Evolutionary conservation across 192 early-diverging fungal genomes (phyloP), one percentile per base, ranked within the genome.

Genomic region (Chytriomyces sp.): DNA sequence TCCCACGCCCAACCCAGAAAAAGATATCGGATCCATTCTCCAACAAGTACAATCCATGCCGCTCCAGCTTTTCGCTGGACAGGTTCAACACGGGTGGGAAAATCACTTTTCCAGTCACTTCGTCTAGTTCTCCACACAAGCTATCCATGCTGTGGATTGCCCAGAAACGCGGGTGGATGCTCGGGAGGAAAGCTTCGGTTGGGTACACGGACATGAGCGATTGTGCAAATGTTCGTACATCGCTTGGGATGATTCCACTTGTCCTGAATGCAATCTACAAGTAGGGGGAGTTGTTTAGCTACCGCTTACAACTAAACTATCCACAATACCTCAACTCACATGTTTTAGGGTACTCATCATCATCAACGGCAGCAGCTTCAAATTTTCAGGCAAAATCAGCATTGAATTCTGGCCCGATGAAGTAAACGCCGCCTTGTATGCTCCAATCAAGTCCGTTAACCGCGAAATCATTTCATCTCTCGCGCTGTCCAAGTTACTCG

Each of bases 401-500:
- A 97, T 94, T 61, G 88, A 90, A 0, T 93, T 87, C 6, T 95
- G 91, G 5, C 94, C 92, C 0, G 89, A 87, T 5, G 88, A 88
- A 4, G 92, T 92, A 60, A 95, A 92, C 61, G 90, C 85, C 9
- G 89, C 84, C 85, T 96, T 96, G 87, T 96, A 98, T 6, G 93
- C 92, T 23, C 88, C 91, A 44, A 99, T 79, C n/a, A 99, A 91
- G 76, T 99, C 97, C 35, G 90, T 83, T 0, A 91, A 77, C 82
- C 96, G 97, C 84, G 93, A 91, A 53, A 91, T 88, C 72, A 99
- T 86, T 0, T 95, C 95, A 69, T 98, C 96, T 45, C 97, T 88
- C 8, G 96, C 96, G 83, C 97, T 95, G 74, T 98, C 97, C 60
- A 99, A 80, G 65, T 94, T 94, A 7, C 94, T 91, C 23, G 89